Evolutionary conservation across 75 land plant species (phyloP), one percentile per base, ranked within the genome.

Genomic region (Sequoiadendron giganteum): DNA sequence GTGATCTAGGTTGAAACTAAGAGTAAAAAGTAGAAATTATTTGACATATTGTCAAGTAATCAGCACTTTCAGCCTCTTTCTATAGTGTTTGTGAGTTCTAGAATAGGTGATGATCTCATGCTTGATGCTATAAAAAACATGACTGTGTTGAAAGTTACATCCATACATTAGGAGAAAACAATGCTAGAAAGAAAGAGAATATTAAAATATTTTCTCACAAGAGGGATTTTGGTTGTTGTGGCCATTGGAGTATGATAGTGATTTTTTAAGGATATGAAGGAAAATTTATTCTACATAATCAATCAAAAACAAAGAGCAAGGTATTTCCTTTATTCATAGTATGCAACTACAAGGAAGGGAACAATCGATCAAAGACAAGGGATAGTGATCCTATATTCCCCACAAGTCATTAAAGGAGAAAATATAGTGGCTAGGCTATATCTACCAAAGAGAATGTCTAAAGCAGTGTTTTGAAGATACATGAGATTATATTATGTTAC

Each of bases 171-270:
- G 52, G 95, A 97, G 87, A 97, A 97, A 88, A n/a, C 94, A 58
- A 97, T 97, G 97, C 90, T 90, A 85, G 99, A 97, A 83, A 95
- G 99, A 85, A 92, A 97, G 82, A 93, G 95, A 43, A 89, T 85
- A 18, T 85, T 97, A 87, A 91, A 87, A 75, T 88, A 92, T 16
- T 97, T 97, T 88, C 80, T 97, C 45, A 86, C 86, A 3, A 95
- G 99, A 42, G 95, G 94, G 73, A 86, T 96, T 21, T 86, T 93
- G 49, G 92, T 97, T 32, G 39, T 97, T 55, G 99, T 97, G 73
- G 95, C 99, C 36, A 97, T 97, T 25, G 97, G 99, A 36, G 88
- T 97, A n/a, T n/a, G n/a, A n/a, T n/a, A n/a, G n/a, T n/a, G n/a
- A n/a, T n/a, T n/a, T n/a, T n/a, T n/a, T n/a, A n/a, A n/a, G n/a